phyloP scores from a whole-genome alignment of 2,329 filamentous ascomycete species.

The Pseudogymnoascus sp. region DNA sequence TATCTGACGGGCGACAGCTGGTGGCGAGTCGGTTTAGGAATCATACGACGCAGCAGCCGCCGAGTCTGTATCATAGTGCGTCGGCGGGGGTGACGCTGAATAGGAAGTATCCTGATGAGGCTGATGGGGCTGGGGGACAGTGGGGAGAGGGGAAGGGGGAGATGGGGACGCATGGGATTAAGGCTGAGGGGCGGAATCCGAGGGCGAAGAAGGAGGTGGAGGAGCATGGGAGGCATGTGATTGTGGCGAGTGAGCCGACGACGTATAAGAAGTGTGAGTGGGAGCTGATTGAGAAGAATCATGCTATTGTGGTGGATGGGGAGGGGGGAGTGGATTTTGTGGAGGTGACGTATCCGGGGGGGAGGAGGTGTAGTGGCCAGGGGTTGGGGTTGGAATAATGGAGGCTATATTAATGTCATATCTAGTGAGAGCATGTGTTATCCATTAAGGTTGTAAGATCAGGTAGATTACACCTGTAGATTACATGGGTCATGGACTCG shows the following conservation, averaged over 20 bases:
- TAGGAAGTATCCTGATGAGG: slow-evolving; percentile 41
- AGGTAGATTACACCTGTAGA: neutral
- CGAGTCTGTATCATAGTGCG: slow-evolving; percentile 42
- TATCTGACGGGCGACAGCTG: slow-evolving; percentile 41
- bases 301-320: slow-evolving; percentile 35
- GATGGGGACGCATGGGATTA: neutral
- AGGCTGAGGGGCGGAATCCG: slow-evolving; percentile 16
- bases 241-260: slow-evolving; percentile 45
- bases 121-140: slow-evolving; percentile 31
- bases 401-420: neutral
- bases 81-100: slow-evolving; percentile 44
- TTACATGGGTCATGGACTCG: neutral
- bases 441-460: neutral
- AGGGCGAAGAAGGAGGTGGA: slow-evolving; percentile 28
- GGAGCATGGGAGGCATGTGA: slow-evolving; percentile 42
- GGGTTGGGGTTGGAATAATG: neutral
- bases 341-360: neutral
- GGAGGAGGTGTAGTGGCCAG: neutral
- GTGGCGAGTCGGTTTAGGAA: slow-evolving; percentile 46
- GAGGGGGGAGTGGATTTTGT: slow-evolving; percentile 10
- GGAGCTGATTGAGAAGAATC: slow-evolving; percentile 42
- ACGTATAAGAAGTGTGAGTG: slow-evolving; percentile 45
- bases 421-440: neutral
- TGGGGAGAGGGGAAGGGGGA: slow-evolving; percentile 25
- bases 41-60: slow-evolving; percentile 42